Evolutionary conservation across 768 basidiomycete species (phyloP).

Genomic region (Pholiota microspora): DNA sequence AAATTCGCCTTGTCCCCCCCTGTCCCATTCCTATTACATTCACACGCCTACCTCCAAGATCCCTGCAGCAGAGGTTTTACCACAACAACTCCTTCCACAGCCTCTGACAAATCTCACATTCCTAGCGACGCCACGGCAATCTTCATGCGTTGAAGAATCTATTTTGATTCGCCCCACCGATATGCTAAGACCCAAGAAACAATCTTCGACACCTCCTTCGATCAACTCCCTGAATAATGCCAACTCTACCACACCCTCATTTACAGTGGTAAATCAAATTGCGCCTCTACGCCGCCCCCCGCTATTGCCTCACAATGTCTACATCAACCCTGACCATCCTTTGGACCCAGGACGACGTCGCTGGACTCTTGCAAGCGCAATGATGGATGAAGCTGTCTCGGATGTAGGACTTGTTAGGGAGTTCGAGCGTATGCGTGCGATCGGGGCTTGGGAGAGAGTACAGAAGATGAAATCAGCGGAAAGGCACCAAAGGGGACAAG

Average conservation of each 20-base stretch:
- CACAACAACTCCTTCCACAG: background rate
- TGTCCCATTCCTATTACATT: background rate
- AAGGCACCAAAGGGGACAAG: no score
- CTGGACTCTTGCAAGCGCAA: slow-evolving; percentile 46
- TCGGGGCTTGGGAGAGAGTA: slow-evolving; percentile 12
- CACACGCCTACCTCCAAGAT: background rate
- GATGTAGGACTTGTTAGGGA: slow-evolving; percentile 46
- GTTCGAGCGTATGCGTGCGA: slow-evolving; percentile 38
- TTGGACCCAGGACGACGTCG: slow-evolving; percentile 9
- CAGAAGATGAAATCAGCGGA: no score
- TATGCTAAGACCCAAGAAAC: background rate
- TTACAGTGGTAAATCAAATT: no score
- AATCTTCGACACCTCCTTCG: background rate
- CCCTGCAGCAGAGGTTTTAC: background rate
- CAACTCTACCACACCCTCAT: background rate
- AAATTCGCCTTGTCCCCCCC: background rate
- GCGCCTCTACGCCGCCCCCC: slow-evolving; percentile 7
- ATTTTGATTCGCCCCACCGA: background rate
- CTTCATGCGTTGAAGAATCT: background rate
- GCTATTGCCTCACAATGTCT: slow-evolving; percentile 5
- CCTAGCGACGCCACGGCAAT: background rate
- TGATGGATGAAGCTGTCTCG: slow-evolving; percentile 47
- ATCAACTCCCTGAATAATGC: background rate
- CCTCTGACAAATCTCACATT: background rate
- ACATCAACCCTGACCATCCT: slow-evolving; percentile 4